Conservation (phyloP, 306 rosid species). For the Citrullus mucosospermus region DNA sequence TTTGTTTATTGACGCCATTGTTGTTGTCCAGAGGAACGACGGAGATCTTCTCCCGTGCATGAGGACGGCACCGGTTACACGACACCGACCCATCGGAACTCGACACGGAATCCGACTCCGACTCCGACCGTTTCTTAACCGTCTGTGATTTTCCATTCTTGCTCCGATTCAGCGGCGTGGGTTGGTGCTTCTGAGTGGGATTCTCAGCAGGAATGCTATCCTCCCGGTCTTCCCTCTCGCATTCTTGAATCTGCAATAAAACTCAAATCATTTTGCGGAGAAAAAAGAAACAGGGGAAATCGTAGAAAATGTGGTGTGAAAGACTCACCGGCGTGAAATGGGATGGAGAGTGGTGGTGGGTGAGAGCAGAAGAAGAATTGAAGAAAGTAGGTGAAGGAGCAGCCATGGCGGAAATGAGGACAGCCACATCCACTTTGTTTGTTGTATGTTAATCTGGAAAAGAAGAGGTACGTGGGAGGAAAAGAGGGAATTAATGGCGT, state of each 20-base stretch:
- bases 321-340: slow-evolving; percentile 39
- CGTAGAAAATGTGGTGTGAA: no score
- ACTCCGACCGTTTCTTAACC: slow-evolving; percentile 37
- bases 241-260: slow-evolving; percentile 65
- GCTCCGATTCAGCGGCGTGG: slow-evolving; percentile 32
- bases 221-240: slow-evolving; percentile 15
- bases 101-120: slow-evolving; percentile 15
- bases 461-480: no score
- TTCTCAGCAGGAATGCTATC: slow-evolving; percentile 10
- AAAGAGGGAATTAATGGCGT: not conserved
- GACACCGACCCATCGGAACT: slow-evolving; percentile 42
- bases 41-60: slow-evolving; percentile 66
- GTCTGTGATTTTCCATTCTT: slow-evolving; percentile 14
- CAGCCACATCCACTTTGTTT: not conserved
- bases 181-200: slow-evolving; percentile 25
- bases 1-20: slow-evolving; percentile 16
- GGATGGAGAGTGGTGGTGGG: slow-evolving; percentile 14
- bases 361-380: not conserved
- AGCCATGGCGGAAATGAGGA: slow-evolving; percentile 19
- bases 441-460: no score
- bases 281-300: not conserved
- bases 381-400: not conserved
- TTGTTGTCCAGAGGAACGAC: slow-evolving; percentile 56
- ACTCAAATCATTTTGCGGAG: not conserved
- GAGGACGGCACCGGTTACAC: slow-evolving; percentile 87